Conservation (phyloP, 176 grass and related monocot species). For the Oryza longistaminata region DNA sequence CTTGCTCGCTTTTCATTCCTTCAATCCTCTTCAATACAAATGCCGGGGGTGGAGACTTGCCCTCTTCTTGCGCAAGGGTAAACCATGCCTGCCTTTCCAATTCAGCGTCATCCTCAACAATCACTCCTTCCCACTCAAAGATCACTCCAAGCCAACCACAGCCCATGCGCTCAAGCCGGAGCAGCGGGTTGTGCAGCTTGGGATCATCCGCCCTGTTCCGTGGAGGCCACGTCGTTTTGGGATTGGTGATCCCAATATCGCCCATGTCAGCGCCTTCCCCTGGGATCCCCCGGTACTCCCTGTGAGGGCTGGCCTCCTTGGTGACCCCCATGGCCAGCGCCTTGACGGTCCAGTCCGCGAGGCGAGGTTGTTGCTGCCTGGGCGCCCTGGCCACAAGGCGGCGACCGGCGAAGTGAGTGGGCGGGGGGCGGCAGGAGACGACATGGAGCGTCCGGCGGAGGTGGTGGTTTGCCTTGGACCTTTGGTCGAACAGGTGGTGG, state of each 20-base stretch:
- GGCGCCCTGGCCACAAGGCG: constrained; percentile 37
- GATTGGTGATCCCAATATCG: background rate
- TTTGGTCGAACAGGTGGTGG: constrained; percentile 57
- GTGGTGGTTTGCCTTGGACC: constrained; percentile 23
- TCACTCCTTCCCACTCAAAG: constrained; percentile 92
- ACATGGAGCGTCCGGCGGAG: constrained; percentile 36
- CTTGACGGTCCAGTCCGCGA: constrained; percentile 47
- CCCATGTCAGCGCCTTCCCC: constrained; percentile 47
- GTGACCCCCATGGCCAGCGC: constrained; percentile 59
- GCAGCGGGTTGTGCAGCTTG: constrained; percentile 73
- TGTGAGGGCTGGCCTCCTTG: constrained; percentile 56
- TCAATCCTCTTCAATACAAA: constrained; percentile 68
- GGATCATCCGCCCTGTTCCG: constrained; percentile 74
- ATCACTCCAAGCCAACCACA: constrained; percentile 91
- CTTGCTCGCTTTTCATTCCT: constrained; percentile 95
- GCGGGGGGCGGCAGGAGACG: constrained; percentile 45
- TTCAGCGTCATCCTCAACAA: constrained; percentile 75
- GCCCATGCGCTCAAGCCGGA: constrained; percentile 79
- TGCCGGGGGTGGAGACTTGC: constrained; percentile 61
- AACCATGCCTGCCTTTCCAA: constrained; percentile 78
- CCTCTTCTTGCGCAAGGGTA: constrained; percentile 65
- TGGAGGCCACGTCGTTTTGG: constrained; percentile 59
- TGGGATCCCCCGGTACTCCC: constrained; percentile 54
- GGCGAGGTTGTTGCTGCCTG: constrained; percentile 23
- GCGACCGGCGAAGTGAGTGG: constrained; percentile 45